Percentiles rank a stretch among this genome's conserved stretches.
These are phyloP conservation scores for Vaccinium corymbosum DNA, from an alignment of 148 eudicot species.

Conservation along the genomic window DNA sequence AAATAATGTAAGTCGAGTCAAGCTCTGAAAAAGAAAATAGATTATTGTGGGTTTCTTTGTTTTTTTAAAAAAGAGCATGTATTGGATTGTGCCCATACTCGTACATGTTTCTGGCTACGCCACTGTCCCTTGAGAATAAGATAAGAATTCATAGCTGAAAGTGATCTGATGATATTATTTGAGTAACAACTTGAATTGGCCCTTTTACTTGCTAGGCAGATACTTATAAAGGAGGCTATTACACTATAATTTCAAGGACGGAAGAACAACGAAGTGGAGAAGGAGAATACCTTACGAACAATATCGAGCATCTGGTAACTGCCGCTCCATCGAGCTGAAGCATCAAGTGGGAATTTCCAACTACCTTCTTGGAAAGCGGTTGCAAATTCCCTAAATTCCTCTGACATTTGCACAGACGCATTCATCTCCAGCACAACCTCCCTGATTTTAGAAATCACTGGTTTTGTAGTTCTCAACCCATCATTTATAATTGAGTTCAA, in stretches of 20 bases:
- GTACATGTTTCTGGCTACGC: no score
- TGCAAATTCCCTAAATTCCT: slow-evolving; percentile 56
- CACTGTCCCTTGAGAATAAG: background rate
- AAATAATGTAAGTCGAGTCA: no score
- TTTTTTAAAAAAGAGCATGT: no score
- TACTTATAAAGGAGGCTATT: background rate
- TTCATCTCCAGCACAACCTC: slow-evolving; percentile 77
- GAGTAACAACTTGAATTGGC: background rate
- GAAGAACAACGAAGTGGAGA: background rate
- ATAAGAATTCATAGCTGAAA: background rate
- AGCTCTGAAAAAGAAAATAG: no score
- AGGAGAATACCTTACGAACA: slow-evolving; percentile 53
- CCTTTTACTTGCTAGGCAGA: background rate
- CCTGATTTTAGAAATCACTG: slow-evolving; percentile 58
- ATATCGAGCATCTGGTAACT: slow-evolving; percentile 83
- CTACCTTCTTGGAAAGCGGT: slow-evolving; percentile 66
- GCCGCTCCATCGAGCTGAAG: slow-evolving; percentile 84
- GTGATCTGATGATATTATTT: background rate
- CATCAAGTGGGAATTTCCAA: slow-evolving; percentile 80
- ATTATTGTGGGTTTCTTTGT: no score
- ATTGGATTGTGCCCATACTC: no score
- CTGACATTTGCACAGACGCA: slow-evolving; percentile 52
- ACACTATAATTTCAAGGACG: background rate
- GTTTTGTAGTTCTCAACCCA: slow-evolving; percentile 58
- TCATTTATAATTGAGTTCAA: slow-evolving; percentile 66